phyloP scores from a whole-genome alignment of 805 yeast species.

The Saccharomycopsis fermentans region DNA sequence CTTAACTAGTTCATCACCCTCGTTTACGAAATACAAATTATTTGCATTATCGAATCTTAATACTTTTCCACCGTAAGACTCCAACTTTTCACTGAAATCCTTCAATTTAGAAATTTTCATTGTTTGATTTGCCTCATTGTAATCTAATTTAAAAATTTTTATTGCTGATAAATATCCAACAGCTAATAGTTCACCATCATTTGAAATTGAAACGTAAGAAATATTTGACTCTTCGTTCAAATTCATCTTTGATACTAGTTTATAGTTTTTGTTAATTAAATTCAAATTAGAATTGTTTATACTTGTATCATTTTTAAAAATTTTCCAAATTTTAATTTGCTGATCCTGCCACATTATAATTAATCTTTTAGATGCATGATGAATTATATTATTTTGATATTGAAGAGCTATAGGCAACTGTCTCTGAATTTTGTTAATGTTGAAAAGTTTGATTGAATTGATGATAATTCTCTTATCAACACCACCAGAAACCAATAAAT shows the following conservation, averaged over 20 bases:
- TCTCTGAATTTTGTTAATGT: constrained; percentile 53
- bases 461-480: constrained; percentile 59
- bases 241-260: constrained; percentile 54
- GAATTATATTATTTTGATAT: constrained; percentile 40
- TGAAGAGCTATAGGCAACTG: constrained; percentile 57
- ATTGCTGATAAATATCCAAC: constrained; percentile 63
- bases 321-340: constrained; percentile 68
- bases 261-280: constrained; percentile 29
- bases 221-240: constrained; percentile 75
- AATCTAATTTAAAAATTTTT: constrained; percentile 56
- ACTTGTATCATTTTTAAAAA: constrained; percentile 26
- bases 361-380: constrained; percentile 38
- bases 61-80: constrained; percentile 44
- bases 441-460: constrained; percentile 56
- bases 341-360: constrained; percentile 78
- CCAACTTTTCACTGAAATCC: constrained; percentile 27
- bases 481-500: constrained; percentile 73
- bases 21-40: constrained; percentile 36
- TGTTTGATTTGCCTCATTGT: constrained; percentile 28
- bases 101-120: constrained; percentile 45
- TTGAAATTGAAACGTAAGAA: constrained; percentile 53
- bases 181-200: constrained; percentile 53
- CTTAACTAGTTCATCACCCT: constrained; percentile 50
- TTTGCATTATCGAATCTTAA: constrained; percentile 37
- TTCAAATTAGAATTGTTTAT: not conserved